Evolutionary conservation across 192 early-diverging fungal species (phyloP).

Genomic region (Linnemannia elongata): DNA sequence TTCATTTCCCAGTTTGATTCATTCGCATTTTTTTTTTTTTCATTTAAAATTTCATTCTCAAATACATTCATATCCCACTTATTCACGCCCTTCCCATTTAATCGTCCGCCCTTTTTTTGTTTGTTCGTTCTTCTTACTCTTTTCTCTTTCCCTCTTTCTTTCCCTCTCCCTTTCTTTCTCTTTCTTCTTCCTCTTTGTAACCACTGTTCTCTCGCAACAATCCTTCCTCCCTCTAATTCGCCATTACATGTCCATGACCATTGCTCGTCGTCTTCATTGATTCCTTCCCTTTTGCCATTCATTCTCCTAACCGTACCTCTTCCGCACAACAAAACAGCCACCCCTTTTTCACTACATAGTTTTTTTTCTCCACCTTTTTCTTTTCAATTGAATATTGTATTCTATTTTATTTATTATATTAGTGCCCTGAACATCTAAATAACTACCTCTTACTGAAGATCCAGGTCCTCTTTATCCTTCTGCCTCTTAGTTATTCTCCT

Average conservation of each 20-base stretch:
- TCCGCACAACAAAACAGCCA: background rate
- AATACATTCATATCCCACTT: background rate
- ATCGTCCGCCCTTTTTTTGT: background rate
- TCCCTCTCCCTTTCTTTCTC: background rate
- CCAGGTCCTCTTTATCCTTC: slow-evolving; percentile 1
- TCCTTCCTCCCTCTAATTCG: background rate
- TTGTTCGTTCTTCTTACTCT: slow-evolving; percentile 1
- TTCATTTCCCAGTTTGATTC: background rate
- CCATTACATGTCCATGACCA: slow-evolving; percentile 5
- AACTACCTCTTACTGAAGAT: slow-evolving; percentile 9
- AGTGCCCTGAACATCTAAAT: background rate
- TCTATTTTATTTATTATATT: background rate
- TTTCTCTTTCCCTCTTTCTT: background rate
- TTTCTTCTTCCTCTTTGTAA: background rate
- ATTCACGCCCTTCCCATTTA: background rate
- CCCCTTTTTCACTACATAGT: background rate
- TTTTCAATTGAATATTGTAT: background rate
- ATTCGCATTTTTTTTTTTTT: background rate
- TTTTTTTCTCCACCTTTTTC: background rate
- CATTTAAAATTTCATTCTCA: background rate
- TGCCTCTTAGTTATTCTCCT: background rate
- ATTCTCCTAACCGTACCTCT: background rate
- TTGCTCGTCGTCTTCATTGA: background rate
- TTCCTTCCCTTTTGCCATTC: background rate
- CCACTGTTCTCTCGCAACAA: background rate